Percentiles rank a stretch among this genome's conserved stretches.
Evolutionary conservation across 2,329 filamentous ascomycete genomes (phyloP).

Genomic region (Stagonosporopsis cucurbitacearum): DNA sequence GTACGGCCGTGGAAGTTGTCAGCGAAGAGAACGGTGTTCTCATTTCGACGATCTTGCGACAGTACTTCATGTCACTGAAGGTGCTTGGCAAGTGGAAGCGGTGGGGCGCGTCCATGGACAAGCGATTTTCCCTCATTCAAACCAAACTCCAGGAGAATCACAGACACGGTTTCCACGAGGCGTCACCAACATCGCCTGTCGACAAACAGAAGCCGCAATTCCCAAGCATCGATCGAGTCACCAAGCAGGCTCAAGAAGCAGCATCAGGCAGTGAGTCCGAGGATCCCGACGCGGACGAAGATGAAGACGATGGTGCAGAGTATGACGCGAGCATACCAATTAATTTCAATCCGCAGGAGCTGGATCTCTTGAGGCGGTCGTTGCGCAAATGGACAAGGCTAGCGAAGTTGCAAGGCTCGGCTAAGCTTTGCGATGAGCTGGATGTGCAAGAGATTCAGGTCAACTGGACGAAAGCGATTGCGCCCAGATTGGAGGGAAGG

Average conservation of each 20-base stretch:
- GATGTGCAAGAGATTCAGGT: constrained; percentile 65
- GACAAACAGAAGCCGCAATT: constrained; percentile 19
- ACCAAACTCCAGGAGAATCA: constrained; percentile 63
- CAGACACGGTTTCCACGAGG: constrained; percentile 57
- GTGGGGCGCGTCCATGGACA: constrained; percentile 67
- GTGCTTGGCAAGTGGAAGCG: constrained; percentile 80
- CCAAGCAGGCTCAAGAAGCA: constrained; percentile 16
- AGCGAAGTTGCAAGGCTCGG: constrained; percentile 64
- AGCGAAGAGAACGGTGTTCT: constrained; percentile 86
- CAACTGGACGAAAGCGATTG: constrained; percentile 81
- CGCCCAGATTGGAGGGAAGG: constrained; percentile 77
- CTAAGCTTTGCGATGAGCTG: constrained; percentile 60
- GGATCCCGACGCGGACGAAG: constrained; percentile 47
- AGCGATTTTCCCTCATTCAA: constrained; percentile 72
- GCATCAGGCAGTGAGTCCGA: constrained; percentile 32
- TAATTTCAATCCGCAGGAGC: constrained; percentile 45
- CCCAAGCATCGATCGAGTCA: constrained; percentile 21
- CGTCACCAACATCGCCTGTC: constrained; percentile 33
- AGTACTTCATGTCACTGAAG: constrained; percentile 88
- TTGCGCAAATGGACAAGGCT: constrained; percentile 75
- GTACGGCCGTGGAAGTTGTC: constrained; percentile 77
- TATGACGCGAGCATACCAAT: constrained; percentile 56
- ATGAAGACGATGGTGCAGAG: constrained; percentile 49
- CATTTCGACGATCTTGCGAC: constrained; percentile 83
- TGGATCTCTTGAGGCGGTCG: constrained; percentile 71